phyloP scores from a whole-genome alignment of 225 moss, liverwort and hornwort genomes.

The Polytrichum commune region DNA sequence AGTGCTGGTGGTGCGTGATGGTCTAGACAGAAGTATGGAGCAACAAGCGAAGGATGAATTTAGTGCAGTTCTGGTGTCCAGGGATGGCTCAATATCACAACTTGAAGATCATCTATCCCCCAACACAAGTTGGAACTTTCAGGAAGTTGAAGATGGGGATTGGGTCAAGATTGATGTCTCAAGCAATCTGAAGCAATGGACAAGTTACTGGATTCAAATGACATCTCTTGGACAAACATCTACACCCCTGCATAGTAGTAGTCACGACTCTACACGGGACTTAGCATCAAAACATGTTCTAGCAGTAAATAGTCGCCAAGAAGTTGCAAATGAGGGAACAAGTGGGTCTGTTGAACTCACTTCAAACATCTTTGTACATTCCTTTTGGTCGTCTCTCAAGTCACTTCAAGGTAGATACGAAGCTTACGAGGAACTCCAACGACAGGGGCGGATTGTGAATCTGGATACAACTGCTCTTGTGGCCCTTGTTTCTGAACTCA shows the following conservation, averaged over 20 bases:
- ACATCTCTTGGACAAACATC: conserved; percentile 15
- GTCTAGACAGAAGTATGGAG: conserved; percentile 34
- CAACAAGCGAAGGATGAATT: conserved; percentile 36
- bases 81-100: conserved; percentile 1
- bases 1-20: conserved; percentile 54
- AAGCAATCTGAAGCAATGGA: conserved; percentile 23
- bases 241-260: neutral
- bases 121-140: conserved; percentile 26
- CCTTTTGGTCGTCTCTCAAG: conserved; percentile 39
- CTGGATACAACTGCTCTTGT: conserved; percentile 92
- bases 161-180: conserved; percentile 59
- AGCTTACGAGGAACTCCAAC: conserved; percentile 21
- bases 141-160: conserved; percentile 83
- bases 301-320: conserved; percentile 13
- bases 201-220: conserved; percentile 41
- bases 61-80: conserved; percentile 27
- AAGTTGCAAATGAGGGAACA: conserved; percentile 1
- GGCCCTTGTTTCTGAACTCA: conserved; percentile 76
- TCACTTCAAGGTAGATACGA: conserved; percentile 27
- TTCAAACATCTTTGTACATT: conserved; percentile 6
- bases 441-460: conserved; percentile 52
- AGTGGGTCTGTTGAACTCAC: neutral
- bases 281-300: conserved; percentile 12
- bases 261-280: conserved; percentile 9
- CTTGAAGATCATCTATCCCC: conserved; percentile 10